Evolutionary conservation across 2,329 filamentous ascomycete genomes (phyloP), one percentile per base, ranked within the genome.

Genomic region (Stachybotrys echinatus): DNA sequence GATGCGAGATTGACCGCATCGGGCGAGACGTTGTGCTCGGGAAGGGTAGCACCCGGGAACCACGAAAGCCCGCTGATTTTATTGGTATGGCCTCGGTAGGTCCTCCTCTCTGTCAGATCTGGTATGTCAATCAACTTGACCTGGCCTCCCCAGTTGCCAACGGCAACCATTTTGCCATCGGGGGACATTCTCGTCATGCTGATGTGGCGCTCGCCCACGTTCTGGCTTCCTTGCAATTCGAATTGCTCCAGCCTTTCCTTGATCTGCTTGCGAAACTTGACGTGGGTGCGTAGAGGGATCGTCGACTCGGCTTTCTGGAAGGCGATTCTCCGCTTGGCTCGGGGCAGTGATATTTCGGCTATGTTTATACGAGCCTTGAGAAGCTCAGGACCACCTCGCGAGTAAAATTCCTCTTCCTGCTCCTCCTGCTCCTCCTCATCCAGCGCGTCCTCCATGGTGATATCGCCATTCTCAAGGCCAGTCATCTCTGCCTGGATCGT

Each of bases 391-490:
- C 84, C 82, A 3, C 94, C 94, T 59, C 88, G 81, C 0, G 92
- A 96, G 66, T 96, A 99, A 68, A 96, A 99, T 60, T 99, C 94
- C 63, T 97, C 91, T 56, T 95, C 88, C 58, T 86, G 83, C 48
- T 92, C 89, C 3, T 77, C 85, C 45, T 81, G 84, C 18, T 84
- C 83, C 5, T 81, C 83, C 2, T 82, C 81, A 1, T 74, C 77
- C 51, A 66, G 68, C 8, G 66, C 79, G 61, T 89, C 85, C 42
- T 77, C 79, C 79, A 84, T 84, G 42, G 68, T 74, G 52, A 78
- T 74, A 57, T 85, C 85, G 48, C 80, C 84, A 1, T 71, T 74
- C 54, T 83, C 74, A 38, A 74, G 67, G 20, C 71, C 76, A 17
- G 73, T 74, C 55, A 81, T 79, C 64, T 92, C 87, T 2, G 83